Evolutionary conservation across 2,329 filamentous ascomycete species (phyloP).

Genomic region (Fusarium sarcochroum): DNA sequence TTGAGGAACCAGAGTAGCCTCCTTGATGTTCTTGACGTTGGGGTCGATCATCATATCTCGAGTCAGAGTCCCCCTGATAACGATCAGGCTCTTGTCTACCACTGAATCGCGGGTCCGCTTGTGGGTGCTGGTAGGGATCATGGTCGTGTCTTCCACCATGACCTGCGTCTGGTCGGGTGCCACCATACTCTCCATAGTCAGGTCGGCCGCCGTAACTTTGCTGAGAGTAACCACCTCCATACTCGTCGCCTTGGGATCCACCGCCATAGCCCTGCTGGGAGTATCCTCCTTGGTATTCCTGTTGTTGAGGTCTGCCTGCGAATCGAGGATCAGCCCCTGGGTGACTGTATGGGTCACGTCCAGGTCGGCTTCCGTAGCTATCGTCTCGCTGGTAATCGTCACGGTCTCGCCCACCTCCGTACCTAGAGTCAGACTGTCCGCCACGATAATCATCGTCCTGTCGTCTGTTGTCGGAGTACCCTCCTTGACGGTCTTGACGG

Average conservation of each 20-base stretch:
- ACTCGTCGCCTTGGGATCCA: constrained; percentile 3
- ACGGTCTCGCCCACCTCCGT: neutral
- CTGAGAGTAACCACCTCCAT: constrained; percentile 14
- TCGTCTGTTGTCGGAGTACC: constrained; percentile 3
- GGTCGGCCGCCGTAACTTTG: constrained; percentile 16
- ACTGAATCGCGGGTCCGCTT: constrained; percentile 23
- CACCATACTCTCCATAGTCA: constrained; percentile 10
- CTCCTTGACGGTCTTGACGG: constrained; percentile 6
- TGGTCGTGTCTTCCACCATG: constrained; percentile 3
- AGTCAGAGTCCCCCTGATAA: constrained; percentile 17
- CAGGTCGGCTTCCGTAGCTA: constrained; percentile 6
- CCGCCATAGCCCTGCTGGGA: constrained; percentile 18
- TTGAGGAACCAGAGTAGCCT: constrained; percentile 13
- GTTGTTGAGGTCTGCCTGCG: constrained; percentile 11
- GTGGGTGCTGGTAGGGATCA: constrained; percentile 20
- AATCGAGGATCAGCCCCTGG: constrained; percentile 35
- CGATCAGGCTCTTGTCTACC: constrained; percentile 8
- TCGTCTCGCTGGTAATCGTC: constrained; percentile 13
- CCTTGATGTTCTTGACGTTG: constrained; percentile 15
- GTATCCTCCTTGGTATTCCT: constrained; percentile 22
- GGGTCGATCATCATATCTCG: constrained; percentile 19
- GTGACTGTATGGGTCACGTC: constrained; percentile 26
- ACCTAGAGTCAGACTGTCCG: constrained; percentile 2
- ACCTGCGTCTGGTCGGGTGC: neutral
- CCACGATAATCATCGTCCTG: constrained; percentile 24